phyloP scores from a whole-genome alignment of 1,284 basidiomycete genomes.

The Malassezia vespertilionis region DNA sequence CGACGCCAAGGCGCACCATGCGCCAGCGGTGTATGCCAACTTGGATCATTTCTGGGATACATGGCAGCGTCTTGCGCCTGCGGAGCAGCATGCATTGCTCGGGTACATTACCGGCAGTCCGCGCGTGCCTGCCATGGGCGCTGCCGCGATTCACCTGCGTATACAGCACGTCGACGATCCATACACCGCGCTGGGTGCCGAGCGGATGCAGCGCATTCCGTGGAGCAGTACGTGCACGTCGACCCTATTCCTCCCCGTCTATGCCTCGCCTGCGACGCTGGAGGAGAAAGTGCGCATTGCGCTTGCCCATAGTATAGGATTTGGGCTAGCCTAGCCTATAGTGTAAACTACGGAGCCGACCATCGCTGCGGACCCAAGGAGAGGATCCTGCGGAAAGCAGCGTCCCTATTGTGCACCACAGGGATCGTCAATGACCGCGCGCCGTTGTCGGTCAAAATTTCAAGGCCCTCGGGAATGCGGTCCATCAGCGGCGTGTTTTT shows the following conservation, averaged over 20 bases:
- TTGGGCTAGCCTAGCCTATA: conserved; percentile 20
- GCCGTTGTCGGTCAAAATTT: conserved; percentile 6
- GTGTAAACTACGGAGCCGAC: conserved; percentile 1
- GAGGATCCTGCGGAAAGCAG: conserved; percentile 11
- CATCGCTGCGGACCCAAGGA: conserved; percentile 7
- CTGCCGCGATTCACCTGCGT: conserved; percentile 22
- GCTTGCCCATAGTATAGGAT: conserved; percentile 28
- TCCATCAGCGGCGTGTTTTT: conserved; percentile 13
- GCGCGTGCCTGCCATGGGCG: conserved; percentile 24
- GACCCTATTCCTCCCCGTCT: conserved; percentile 29
- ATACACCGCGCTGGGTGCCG: background rate
- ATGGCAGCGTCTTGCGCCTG: conserved; percentile 15
- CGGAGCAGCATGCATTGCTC: conserved; percentile 22
- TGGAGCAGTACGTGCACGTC: conserved; percentile 34
- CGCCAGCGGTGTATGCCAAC: background rate
- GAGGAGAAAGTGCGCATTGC: conserved; percentile 22
- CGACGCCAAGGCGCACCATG: conserved; percentile 2
- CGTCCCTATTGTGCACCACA: conserved; percentile 8
- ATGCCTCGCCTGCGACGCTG: conserved; percentile 12
- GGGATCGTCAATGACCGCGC: conserved; percentile 3
- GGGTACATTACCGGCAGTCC: conserved; percentile 36
- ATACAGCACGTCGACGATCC: conserved; percentile 22
- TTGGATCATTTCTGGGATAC: conserved; percentile 22
- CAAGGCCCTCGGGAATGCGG: conserved; percentile 12
- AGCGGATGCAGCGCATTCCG: conserved; percentile 22